Conservation (phyloP, 2,329 filamentous ascomycete genomes). For the Lasiodiplodia theobromae region DNA sequence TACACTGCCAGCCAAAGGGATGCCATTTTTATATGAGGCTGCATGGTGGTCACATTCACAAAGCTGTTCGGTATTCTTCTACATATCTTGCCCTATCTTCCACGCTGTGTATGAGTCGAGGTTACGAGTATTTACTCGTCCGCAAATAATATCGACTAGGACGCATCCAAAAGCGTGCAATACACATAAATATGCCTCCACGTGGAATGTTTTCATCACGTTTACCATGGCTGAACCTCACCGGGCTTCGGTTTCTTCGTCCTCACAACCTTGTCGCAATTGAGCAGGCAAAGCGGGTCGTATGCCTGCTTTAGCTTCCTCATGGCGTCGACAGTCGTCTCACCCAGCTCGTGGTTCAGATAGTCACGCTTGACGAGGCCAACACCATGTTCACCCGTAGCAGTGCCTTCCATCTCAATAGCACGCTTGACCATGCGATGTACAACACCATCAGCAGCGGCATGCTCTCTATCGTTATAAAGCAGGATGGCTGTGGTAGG, state of each 20-base stretch:
- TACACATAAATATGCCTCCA: not conserved
- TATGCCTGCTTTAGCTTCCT: slow-evolving; percentile 83
- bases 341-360: slow-evolving; percentile 77
- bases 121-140: not conserved
- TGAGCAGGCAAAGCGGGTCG: slow-evolving; percentile 73
- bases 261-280: slow-evolving; percentile 71
- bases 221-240: slow-evolving; percentile 52
- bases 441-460: slow-evolving; percentile 73
- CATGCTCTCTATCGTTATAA: slow-evolving; percentile 70
- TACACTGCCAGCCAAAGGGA: not conserved
- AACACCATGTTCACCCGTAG: slow-evolving; percentile 85
- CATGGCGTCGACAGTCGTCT: slow-evolving; percentile 80
- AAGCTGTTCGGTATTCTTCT: not conserved
- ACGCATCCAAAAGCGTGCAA: not conserved
- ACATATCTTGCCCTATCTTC: not conserved
- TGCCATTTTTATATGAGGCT: not conserved
- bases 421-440: slow-evolving; percentile 87
- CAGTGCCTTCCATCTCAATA: slow-evolving; percentile 83
- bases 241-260: slow-evolving; percentile 49
- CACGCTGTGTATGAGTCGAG: not conserved
- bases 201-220: not conserved
- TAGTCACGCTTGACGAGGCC: slow-evolving; percentile 87
- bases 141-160: too few relatives aligned
- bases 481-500: slow-evolving; percentile 62
- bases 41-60: not conserved